Evolutionary conservation across 805 yeast genomes (phyloP).

Genomic region (Yamadazyma laniorum): DNA sequence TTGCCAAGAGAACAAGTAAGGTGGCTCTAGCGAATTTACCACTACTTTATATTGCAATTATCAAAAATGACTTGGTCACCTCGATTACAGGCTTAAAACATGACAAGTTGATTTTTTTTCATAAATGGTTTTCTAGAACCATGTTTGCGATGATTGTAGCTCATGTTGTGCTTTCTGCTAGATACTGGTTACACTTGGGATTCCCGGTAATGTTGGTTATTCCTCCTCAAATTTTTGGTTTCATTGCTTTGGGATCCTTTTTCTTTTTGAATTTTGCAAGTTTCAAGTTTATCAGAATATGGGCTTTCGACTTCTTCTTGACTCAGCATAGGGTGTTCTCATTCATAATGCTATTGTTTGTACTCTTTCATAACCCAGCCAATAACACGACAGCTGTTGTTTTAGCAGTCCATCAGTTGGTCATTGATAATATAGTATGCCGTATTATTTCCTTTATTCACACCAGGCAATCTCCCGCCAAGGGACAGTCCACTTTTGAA

Average conservation of each 20-base stretch:
- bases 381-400: constrained; percentile 33
- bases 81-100: constrained; percentile 41
- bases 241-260: constrained; percentile 41
- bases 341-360: constrained; percentile 42
- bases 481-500: constrained; percentile 37
- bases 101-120: constrained; percentile 39
- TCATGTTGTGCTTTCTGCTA: constrained; percentile 32
- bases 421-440: constrained; percentile 37
- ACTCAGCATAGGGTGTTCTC: constrained; percentile 42
- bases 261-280: constrained; percentile 37
- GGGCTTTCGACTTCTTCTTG: constrained; percentile 44
- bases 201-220: constrained; percentile 40
- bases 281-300: constrained; percentile 31
- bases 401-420: constrained; percentile 43
- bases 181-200: constrained; percentile 42
- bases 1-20: constrained; percentile 43
- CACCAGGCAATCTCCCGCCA: constrained; percentile 34
- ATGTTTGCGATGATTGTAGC: constrained; percentile 34
- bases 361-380: constrained; percentile 38
- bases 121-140: constrained; percentile 44
- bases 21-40: constrained; percentile 43
- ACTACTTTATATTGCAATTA: constrained; percentile 30
- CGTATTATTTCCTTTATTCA: constrained; percentile 32
- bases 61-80: constrained; percentile 41
- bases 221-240: constrained; percentile 52